Base-by-base conservation (phyloP, 306 rosid species). In the Vigna nakashimae region DNA sequence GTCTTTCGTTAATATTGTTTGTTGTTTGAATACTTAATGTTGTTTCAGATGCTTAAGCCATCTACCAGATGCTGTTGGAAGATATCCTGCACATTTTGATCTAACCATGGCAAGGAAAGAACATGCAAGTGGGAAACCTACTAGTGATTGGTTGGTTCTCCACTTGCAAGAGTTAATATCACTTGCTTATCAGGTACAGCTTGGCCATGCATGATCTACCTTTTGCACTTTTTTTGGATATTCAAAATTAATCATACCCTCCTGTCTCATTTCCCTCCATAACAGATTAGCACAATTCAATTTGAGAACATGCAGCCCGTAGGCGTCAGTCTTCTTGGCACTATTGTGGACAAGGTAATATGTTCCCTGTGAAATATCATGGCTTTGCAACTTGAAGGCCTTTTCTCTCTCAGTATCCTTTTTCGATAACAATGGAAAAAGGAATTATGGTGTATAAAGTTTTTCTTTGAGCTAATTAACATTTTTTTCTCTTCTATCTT, bases 101-200 rank as follows among this genome's bases (percentile, higher is more conserved):
- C 87, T 91, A 57, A 22, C 75, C 82, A 79, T 91, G 85, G 98
- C 98, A 34, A 91, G 95, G 85, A 87, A 91, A 78, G 89, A 87
- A 80, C 71, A 68, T 62, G 79, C 67, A 10, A 84, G 82, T 73
- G 88, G 86, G 69, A 88, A 49, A 75, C 81, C 72, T 72, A 52
- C 88, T 76, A 76, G 90, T 81, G 93, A 86, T 81, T 95, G 98
- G 98, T 94, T 92, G 10, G 95, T 92, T 75, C 87, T 90, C 74
- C 97, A 89, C 85, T 85, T 95, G 80, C 97, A 95, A 86, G 98
- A 95, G 86, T 86, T 95, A 80, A 92, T 92, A 88, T 93, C 98
- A 66, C 97, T 95, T 67, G 98, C 98, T 67, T 95, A 95, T 84
- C 98, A 95, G 98, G 98, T 95, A 69, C 86, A 78, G 28, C 71